Evolutionary conservation across 768 basidiomycete species (phyloP).

Genomic region (Collybia sordida): DNA sequence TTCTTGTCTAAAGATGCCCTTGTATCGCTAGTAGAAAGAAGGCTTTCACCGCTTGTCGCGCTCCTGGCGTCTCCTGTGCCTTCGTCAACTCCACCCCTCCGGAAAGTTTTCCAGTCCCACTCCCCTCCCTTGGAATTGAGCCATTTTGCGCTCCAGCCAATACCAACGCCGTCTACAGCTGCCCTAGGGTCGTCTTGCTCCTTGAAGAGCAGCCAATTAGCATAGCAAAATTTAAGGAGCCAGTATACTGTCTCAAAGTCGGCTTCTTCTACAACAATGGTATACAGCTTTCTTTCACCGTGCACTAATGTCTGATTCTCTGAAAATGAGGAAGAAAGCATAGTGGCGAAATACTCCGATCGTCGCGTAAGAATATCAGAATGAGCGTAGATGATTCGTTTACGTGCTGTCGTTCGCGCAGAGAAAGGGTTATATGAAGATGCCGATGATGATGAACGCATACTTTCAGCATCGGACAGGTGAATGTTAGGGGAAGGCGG

Average conservation of each 20-base stretch:
- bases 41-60: conserved; percentile 48
- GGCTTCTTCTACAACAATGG: conserved; percentile 74
- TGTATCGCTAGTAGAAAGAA: conserved; percentile 25
- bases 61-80: conserved; percentile 16
- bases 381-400: conserved; percentile 76
- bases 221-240: conserved; percentile 75
- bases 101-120: conserved; percentile 73
- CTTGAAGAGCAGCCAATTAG: conserved; percentile 72
- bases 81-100: conserved; percentile 37
- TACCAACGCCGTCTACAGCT: conserved; percentile 66
- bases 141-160: conserved; percentile 66
- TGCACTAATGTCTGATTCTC: conserved; percentile 43
- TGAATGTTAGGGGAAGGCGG: conserved; percentile 22
- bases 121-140: conserved; percentile 47
- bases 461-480: conserved; percentile 25
- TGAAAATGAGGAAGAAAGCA: conserved; percentile 70
- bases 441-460: conserved; percentile 39
- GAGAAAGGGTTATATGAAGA: conserved; percentile 42
- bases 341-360: conserved; percentile 79
- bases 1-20: conserved; percentile 29
- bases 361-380: conserved; percentile 71
- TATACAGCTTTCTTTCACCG: conserved; percentile 59
- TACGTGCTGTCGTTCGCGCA: conserved; percentile 55
- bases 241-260: conserved; percentile 79
- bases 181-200: conserved; percentile 66